phyloP scores from a whole-genome alignment of 2,329 filamentous ascomycete genomes.

The Apiospora saccharicola region DNA sequence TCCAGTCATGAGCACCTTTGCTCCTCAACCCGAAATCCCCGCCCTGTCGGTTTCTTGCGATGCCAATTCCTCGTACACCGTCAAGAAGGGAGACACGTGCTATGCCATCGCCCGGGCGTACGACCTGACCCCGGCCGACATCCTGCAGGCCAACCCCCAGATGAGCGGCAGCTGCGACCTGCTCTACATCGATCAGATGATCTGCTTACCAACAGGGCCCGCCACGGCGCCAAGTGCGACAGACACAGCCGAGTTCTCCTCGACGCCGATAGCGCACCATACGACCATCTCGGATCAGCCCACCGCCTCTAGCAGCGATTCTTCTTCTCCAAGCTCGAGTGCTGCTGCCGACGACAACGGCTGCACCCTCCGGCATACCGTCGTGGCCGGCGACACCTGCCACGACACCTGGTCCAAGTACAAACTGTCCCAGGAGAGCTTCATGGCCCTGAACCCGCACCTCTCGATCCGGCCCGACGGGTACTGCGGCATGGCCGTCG shows the following conservation, averaged over 20 bases:
- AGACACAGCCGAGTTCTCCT: background rate
- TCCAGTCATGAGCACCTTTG: background rate
- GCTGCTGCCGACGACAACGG: background rate
- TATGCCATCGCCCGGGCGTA: background rate
- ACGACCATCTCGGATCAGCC: background rate
- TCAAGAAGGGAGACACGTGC: background rate
- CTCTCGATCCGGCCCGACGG: background rate
- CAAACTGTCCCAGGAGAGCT: background rate
- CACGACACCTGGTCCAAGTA: background rate
- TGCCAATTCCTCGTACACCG: background rate
- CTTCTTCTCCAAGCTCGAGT: background rate
- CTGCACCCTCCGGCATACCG: background rate
- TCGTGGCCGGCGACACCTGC: conserved; percentile 10
- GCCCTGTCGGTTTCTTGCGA: background rate
- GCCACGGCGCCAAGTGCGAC: background rate
- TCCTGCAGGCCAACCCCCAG: background rate
- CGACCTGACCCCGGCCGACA: background rate
- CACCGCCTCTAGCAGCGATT: background rate
- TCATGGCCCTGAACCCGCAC: conserved; percentile 1
- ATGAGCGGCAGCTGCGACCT: background rate
- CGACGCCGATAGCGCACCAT: background rate
- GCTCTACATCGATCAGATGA: background rate
- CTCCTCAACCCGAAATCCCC: background rate
- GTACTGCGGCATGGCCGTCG: background rate
- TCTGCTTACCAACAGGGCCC: background rate